These are phyloP conservation scores for Dianthus caryophyllus DNA, from an alignment of 148 eudicot genomes.

Conservation along the genomic window DNA sequence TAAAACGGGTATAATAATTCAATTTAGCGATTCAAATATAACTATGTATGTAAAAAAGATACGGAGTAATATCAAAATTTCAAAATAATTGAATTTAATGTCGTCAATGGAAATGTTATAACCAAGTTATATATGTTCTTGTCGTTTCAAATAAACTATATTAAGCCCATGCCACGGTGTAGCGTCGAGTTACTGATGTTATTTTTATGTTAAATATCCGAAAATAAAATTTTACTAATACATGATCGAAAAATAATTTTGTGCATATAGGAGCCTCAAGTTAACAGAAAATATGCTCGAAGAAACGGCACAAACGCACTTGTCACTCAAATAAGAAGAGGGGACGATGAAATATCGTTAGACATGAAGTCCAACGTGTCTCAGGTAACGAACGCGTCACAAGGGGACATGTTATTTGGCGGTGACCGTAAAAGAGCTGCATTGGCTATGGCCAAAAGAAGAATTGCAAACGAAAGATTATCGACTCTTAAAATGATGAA, in stretches of 20 bases:
- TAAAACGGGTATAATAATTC: too few relatives aligned
- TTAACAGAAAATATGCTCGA: slow-evolving; percentile 30
- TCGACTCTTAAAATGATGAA: slow-evolving; percentile 23
- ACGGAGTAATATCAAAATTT: too few relatives aligned
- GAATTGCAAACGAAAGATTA: slow-evolving; percentile 23
- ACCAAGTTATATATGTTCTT: too few relatives aligned
- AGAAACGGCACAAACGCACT: slow-evolving; percentile 33
- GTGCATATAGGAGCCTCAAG: slow-evolving; percentile 38
- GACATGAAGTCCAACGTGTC: slow-evolving; percentile 67
- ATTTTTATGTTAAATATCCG: background rate
- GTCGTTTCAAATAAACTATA: too few relatives aligned
- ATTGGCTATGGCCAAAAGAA: slow-evolving; percentile 35
- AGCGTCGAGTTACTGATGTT: too few relatives aligned
- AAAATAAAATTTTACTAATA: background rate
- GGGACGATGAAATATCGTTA: slow-evolving; percentile 27
- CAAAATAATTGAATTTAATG: too few relatives aligned
- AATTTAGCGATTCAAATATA: too few relatives aligned
- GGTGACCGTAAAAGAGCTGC: slow-evolving; percentile 32
- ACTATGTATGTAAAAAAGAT: too few relatives aligned
- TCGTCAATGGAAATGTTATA: too few relatives aligned
- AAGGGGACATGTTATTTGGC: slow-evolving; percentile 40
- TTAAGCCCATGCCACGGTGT: too few relatives aligned
- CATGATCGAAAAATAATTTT: background rate
- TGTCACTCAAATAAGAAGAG: slow-evolving; percentile 35
- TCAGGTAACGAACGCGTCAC: slow-evolving; percentile 49